Conservation (phyloP, 108 stramenopile species). For the Schizochytrium sp. region DNA sequence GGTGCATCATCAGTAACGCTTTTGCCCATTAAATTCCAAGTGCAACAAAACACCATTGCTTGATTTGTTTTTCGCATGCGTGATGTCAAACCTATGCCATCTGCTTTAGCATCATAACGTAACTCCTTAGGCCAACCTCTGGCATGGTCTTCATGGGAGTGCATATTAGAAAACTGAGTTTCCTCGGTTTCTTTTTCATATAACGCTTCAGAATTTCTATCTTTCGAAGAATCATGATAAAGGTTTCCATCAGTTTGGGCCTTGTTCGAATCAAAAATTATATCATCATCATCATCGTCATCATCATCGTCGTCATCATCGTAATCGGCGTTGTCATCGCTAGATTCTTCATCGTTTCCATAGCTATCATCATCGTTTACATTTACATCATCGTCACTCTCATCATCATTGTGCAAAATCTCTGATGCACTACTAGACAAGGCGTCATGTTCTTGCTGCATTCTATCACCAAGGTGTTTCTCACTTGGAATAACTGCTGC, state of each 20-base stretch:
- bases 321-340: not conserved
- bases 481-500: too few species aligned
- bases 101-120: not conserved
- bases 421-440: too few species aligned
- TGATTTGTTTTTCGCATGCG: not conserved
- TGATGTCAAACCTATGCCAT: not conserved
- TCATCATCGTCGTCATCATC: not conserved
- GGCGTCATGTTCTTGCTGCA: too few species aligned
- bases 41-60: slow-evolving; percentile 26
- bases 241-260: not conserved
- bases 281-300: not conserved
- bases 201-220: not conserved
- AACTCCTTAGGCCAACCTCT: not conserved
- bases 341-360: not conserved
- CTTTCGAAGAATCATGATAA: not conserved
- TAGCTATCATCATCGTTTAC: not conserved
- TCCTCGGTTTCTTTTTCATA: not conserved
- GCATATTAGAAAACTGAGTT: not conserved
- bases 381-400: too few species aligned
- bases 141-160: not conserved
- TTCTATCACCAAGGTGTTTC: too few species aligned
- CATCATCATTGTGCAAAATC: too few species aligned
- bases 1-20: not conserved
- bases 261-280: not conserved
- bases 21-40: slow-evolving; percentile 58